Conservation (phyloP, 495 filamentous ascomycete genomes). For the Penicillium malachiteum region DNA sequence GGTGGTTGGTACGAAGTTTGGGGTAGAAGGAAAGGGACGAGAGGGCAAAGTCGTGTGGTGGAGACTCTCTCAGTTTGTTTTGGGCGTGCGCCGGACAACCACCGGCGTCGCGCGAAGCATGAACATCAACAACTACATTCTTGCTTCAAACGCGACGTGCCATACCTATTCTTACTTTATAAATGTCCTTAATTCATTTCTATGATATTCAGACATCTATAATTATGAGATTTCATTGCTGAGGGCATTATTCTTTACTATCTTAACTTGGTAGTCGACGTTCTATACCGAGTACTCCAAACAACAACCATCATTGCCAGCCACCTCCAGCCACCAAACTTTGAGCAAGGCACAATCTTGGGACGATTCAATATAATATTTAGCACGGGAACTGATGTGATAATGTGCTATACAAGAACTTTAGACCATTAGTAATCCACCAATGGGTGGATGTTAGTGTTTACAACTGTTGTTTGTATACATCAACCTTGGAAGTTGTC, state of each 20-base stretch:
- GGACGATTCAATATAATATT: too few relatives aligned
- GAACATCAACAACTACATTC: conserved; percentile 37
- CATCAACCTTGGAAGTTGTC: too few relatives aligned
- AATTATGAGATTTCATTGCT: too few relatives aligned
- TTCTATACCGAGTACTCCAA: too few relatives aligned
- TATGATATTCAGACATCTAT: background rate
- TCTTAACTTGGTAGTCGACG: too few relatives aligned
- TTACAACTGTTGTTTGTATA: too few relatives aligned
- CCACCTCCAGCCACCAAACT: conserved; percentile 25
- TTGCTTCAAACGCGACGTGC: conserved; percentile 22
- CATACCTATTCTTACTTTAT: conserved; percentile 7
- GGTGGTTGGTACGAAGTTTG: conserved; percentile 13
- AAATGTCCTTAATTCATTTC: conserved; percentile 10
- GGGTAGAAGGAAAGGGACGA: conserved; percentile 13
- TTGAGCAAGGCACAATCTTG: background rate
- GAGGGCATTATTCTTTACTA: too few relatives aligned
- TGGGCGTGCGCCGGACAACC: conserved; percentile 48
- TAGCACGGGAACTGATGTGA: too few relatives aligned
- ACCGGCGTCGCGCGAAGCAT: conserved; percentile 42
- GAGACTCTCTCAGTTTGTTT: conserved; percentile 42
- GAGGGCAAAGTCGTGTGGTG: conserved; percentile 38
- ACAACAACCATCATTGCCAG: conserved; percentile 2
- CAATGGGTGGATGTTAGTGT: too few relatives aligned
- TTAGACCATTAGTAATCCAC: too few relatives aligned
- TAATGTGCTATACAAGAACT: too few relatives aligned